phyloP scores from a whole-genome alignment of 1,284 basidiomycete species.

The Heterobasidion occidentale region DNA sequence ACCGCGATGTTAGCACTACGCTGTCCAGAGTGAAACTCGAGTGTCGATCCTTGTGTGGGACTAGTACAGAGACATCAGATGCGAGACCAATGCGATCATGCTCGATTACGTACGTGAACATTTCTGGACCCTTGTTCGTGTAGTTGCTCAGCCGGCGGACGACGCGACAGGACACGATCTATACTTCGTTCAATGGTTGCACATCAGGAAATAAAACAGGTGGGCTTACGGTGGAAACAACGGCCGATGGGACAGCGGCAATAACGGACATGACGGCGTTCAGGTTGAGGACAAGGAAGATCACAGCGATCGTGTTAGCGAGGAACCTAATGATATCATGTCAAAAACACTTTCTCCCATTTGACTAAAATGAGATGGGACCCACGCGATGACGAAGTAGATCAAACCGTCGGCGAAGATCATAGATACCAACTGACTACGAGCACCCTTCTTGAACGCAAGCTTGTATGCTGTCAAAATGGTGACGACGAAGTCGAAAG shows the following conservation, averaged over 20 bases:
- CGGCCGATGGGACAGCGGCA: slow-evolving; percentile 64
- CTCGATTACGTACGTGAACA: slow-evolving; percentile 38
- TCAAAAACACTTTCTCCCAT: background rate
- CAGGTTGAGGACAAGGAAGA: slow-evolving; percentile 63
- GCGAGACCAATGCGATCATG: background rate
- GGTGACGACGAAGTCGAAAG: slow-evolving; percentile 21
- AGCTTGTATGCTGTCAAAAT: slow-evolving; percentile 38
- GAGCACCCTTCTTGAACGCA: slow-evolving; percentile 25
- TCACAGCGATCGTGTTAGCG: slow-evolving; percentile 60
- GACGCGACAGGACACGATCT: slow-evolving; percentile 67
- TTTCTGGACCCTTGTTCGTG: slow-evolving; percentile 37
- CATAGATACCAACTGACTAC: slow-evolving; percentile 44
- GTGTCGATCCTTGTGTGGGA: background rate
- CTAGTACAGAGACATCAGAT: background rate
- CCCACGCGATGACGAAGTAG: slow-evolving; percentile 68
- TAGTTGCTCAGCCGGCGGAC: slow-evolving; percentile 61
- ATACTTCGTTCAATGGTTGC: background rate
- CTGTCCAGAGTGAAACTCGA: background rate
- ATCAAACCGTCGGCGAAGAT: slow-evolving; percentile 66
- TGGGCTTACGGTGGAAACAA: slow-evolving; percentile 49
- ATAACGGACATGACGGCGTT: slow-evolving; percentile 73
- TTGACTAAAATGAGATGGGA: slow-evolving; percentile 7
- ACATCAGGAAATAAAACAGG: background rate
- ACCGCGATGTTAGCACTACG: background rate
- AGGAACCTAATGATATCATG: slow-evolving; percentile 38